A percentile compares a stretch with the other conserved stretches of the same genome.
Evolutionary conservation across 306 rosid genomes (phyloP).

Genomic region (Lotus japonicus): DNA sequence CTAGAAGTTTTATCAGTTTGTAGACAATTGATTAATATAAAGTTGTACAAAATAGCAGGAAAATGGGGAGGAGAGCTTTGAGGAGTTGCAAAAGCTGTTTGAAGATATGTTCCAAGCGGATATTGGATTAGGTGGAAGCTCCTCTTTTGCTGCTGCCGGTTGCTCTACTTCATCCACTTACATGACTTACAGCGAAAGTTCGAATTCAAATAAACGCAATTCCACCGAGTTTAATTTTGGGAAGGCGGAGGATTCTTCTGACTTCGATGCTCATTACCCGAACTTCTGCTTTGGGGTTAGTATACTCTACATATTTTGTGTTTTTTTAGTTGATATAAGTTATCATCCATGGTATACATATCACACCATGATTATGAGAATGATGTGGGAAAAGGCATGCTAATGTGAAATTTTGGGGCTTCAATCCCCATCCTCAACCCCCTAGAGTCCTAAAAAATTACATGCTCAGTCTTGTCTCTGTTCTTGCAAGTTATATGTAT

Average conservation of each 20-base stretch:
- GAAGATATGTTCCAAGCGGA: slow-evolving; percentile 71
- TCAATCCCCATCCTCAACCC: not conserved
- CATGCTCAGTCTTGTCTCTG: not conserved
- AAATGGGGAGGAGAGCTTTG: slow-evolving; percentile 72
- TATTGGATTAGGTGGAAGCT: slow-evolving; percentile 26
- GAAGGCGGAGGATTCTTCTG: slow-evolving; percentile 30
- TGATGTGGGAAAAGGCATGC: not conserved
- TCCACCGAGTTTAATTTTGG: slow-evolving; percentile 46
- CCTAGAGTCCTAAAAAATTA: not conserved
- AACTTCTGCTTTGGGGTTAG: slow-evolving; percentile 83
- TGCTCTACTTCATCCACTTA: slow-evolving; percentile 41
- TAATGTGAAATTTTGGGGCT: not conserved
- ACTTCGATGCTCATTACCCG: slow-evolving; percentile 31
- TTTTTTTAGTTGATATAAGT: not conserved
- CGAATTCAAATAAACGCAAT: slow-evolving; percentile 57
- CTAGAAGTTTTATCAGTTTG: too few species aligned
- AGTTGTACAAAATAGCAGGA: slow-evolving; percentile 34
- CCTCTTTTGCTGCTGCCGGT: slow-evolving; percentile 19
- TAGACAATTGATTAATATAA: not conserved
- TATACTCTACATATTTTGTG: slow-evolving; percentile 5
- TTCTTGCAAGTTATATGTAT: not conserved
- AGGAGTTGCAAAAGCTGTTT: slow-evolving; percentile 76
- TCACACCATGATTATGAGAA: not conserved
- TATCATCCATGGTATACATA: slow-evolving; percentile 9
- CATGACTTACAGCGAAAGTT: slow-evolving; percentile 28